Percentiles rank a stretch among this genome's conserved stretches.
These are phyloP conservation scores for Spirogloea muscicola DNA, from an alignment of 139 green algal species.

Conservation along the genomic window DNA sequence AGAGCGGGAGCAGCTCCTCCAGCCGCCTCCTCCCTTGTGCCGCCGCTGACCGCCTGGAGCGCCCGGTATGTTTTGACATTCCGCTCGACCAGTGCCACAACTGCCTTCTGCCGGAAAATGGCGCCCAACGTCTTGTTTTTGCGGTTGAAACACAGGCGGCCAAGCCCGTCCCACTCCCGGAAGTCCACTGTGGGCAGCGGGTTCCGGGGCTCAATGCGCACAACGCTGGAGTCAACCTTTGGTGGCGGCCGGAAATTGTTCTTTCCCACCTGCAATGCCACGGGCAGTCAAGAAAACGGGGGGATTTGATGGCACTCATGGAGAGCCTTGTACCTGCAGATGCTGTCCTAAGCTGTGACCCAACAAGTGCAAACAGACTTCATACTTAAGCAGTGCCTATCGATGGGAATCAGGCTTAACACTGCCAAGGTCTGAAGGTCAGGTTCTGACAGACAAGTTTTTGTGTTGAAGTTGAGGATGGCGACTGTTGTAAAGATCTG, in stretches of 20 bases:
- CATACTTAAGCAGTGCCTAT: too few relatives aligned
- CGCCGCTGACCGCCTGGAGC: background rate
- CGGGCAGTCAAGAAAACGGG: too few relatives aligned
- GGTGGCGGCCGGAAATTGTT: conserved; percentile 91
- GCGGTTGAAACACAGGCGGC: conserved; percentile 82
- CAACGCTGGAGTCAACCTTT: conserved; percentile 95
- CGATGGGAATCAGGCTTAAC: too few relatives aligned
- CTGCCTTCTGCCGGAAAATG: conserved; percentile 74
- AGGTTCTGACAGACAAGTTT: too few relatives aligned
- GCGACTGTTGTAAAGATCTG: too few relatives aligned
- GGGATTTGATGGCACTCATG: too few relatives aligned
- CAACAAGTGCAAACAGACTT: too few relatives aligned
- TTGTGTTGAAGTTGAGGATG: too few relatives aligned
- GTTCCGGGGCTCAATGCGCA: conserved; percentile 94
- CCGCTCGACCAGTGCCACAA: conserved; percentile 53
- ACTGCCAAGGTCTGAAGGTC: too few relatives aligned
- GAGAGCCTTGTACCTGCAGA: too few relatives aligned
- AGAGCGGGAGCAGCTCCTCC: background rate
- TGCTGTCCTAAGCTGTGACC: too few relatives aligned
- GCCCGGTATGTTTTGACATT: conserved; percentile 52
- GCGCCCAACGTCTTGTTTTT: conserved; percentile 97
- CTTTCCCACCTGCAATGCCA: conserved; percentile 72
- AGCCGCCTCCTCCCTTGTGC: background rate
- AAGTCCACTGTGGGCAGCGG: conserved; percentile 93
- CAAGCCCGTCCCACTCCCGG: conserved; percentile 94